Percentiles rank a stretch among this genome's conserved stretches.
These are phyloP conservation scores for Rosa hybrid DNA, from an alignment of 331 rosid genomes.

Conservation along the genomic window DNA sequence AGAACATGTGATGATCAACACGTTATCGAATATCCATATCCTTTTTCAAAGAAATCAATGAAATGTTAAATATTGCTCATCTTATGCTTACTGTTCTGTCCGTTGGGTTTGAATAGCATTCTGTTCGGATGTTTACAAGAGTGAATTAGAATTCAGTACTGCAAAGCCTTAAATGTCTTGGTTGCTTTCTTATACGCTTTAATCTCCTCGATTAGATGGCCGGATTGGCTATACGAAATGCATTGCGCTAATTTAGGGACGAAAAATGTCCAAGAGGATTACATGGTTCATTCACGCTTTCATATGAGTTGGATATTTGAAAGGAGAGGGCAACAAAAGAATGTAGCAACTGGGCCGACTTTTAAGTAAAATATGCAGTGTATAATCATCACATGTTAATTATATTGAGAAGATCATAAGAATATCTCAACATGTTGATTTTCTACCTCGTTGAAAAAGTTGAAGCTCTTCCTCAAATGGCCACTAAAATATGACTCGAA, in stretches of 20 bases:
- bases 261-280: not conserved
- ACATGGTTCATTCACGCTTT: not conserved
- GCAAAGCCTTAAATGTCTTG: not conserved
- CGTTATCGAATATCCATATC: not conserved
- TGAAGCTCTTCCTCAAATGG: not conserved
- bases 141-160: not conserved
- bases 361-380: not conserved
- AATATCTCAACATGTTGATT: not conserved
- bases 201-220: not conserved
- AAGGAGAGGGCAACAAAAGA: not conserved
- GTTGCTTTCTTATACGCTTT: not conserved
- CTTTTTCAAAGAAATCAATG: conserved; percentile 10
- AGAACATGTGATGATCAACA: not conserved
- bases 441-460: not conserved
- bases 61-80: not conserved
- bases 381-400: not conserved
- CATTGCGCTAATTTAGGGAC: not conserved
- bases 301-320: not conserved
- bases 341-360: not conserved
- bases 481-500: not conserved
- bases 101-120: not conserved
- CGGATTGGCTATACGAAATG: not conserved
- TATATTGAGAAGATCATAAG: not conserved
- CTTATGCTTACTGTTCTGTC: not conserved
- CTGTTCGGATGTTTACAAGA: not conserved